Base-by-base conservation (phyloP, 371 early-diverging fungal genomes). In the Coelomomyces lativittatus region DNA sequence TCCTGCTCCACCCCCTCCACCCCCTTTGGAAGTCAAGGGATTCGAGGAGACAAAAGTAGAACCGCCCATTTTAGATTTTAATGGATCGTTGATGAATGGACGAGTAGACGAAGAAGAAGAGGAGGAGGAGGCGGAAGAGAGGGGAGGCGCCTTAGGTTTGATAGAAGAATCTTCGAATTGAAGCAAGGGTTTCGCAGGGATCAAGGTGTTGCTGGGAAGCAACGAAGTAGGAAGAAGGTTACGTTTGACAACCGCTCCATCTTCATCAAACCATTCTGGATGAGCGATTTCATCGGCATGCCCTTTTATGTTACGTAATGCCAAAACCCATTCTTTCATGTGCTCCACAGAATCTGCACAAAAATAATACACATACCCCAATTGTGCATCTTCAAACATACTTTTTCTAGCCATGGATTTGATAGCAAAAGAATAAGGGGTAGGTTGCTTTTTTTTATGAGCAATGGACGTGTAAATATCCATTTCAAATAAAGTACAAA, bases 271-370 rank as follows among this genome's bases (percentile, higher is more conserved):
- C 36, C 17, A 21, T 21, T 17, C 36, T 21, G 36, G 36, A 6
- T 35, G 17, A 17, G 21, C 17, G 36, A 19, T 17, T 7, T 35
- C 21, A 21, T 35, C 36, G n/a, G 31, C 27, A 21, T 41, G 43
- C 3, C 17, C 79, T 71, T 83, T 88, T 30, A 82, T 78, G 34
- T 67, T 60, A 12, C 87, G 70, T 25, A 91, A 68, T n/a, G 82
- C 76, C 10, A 77, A 61, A 26, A 89, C 71, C 89, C 91, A 92
- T 48, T 86, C 80, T 45, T 78, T 73, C 55, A 87, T 56, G 17
- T 70, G 59, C 24, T 82, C 85, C 33, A 71, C 63, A 48, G 72
- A 69, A 15, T 84, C 85, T 0, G 79, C 81, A 45, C 83, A 80
- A 19, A 91, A 58, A 54, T 77, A 78, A 28, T 81, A 79, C 38